Conservation (phyloP, 805 yeast species). For the Pichia deserticola region DNA sequence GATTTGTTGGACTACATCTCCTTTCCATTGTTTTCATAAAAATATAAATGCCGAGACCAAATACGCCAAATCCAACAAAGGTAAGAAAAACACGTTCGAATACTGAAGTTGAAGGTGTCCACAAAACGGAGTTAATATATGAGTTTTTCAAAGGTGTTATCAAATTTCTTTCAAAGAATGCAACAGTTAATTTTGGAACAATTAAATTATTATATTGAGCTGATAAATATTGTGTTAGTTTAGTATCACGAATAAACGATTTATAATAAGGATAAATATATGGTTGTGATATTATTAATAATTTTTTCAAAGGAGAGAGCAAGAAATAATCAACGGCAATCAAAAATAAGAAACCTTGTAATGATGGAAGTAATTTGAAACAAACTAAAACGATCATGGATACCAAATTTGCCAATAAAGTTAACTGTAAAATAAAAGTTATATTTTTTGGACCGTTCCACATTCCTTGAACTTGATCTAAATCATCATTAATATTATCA, state of each 20-base stretch:
- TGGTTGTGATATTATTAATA: background rate
- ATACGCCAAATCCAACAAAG: slow-evolving; percentile 16
- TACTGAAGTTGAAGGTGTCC: slow-evolving; percentile 17
- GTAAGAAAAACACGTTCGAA: slow-evolving; percentile 15
- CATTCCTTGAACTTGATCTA: background rate
- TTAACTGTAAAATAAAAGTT: slow-evolving; percentile 14
- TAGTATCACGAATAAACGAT: background rate
- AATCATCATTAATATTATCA: background rate
- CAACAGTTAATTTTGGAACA: slow-evolving; percentile 3
- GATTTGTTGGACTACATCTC: slow-evolving; percentile 31
- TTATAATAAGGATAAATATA: background rate
- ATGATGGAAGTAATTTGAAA: slow-evolving; percentile 21
- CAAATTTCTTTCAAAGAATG: slow-evolving; percentile 3
- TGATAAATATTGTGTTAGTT: background rate
- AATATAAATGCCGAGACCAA: slow-evolving; percentile 6
- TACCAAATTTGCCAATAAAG: slow-evolving; percentile 18
- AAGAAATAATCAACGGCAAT: background rate
- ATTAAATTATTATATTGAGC: background rate
- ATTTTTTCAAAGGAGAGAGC: background rate
- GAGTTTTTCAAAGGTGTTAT: slow-evolving; percentile 8
- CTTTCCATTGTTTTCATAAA: slow-evolving; percentile 22
- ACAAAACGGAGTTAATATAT: slow-evolving; percentile 13
- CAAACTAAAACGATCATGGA: slow-evolving; percentile 15
- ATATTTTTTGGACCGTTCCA: slow-evolving; percentile 12
- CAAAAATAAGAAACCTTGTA: slow-evolving; percentile 12